phyloP scores from a whole-genome alignment of 345 rosid genomes.

The Moricandia arvensis region DNA sequence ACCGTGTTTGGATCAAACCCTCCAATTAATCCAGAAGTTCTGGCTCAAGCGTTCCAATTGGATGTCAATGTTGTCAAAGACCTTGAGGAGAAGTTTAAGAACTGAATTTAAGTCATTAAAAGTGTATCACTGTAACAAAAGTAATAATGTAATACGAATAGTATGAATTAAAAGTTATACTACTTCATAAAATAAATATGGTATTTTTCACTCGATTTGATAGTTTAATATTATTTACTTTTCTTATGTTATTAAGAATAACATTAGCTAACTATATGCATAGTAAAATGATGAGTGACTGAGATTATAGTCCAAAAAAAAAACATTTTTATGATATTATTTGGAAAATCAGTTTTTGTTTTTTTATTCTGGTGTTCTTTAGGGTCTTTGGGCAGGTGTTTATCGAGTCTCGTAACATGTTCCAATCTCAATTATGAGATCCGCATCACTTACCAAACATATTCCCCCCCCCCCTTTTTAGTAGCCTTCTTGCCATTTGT shows the following conservation, averaged over 20 bases:
- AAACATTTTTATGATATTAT: too few relatives aligned
- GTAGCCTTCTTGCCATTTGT: too few relatives aligned
- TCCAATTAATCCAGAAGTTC: constrained; percentile 36
- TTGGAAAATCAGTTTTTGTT: too few relatives aligned
- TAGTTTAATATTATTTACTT: neutral
- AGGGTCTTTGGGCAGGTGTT: too few relatives aligned
- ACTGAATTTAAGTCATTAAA: neutral
- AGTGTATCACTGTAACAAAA: neutral
- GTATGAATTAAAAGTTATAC: neutral
- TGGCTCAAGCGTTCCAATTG: constrained; percentile 44
- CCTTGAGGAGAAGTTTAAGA: constrained; percentile 39
- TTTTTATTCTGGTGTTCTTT: too few relatives aligned
- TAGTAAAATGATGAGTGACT: too few relatives aligned
- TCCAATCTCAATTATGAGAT: too few relatives aligned
- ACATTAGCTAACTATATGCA: too few relatives aligned
- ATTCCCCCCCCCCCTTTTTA: too few relatives aligned
- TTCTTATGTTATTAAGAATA: neutral
- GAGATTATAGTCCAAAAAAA: too few relatives aligned
- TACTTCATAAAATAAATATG: neutral
- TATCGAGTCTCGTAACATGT: too few relatives aligned
- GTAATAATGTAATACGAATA: neutral
- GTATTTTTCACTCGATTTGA: neutral
- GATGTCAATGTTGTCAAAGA: constrained; percentile 35
- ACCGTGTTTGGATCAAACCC: constrained; percentile 39
- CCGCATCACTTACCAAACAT: too few relatives aligned